These are phyloP conservation scores for Pythium insidiosum DNA, from an alignment of 352 stramenopile species.

Conservation along the genomic window DNA sequence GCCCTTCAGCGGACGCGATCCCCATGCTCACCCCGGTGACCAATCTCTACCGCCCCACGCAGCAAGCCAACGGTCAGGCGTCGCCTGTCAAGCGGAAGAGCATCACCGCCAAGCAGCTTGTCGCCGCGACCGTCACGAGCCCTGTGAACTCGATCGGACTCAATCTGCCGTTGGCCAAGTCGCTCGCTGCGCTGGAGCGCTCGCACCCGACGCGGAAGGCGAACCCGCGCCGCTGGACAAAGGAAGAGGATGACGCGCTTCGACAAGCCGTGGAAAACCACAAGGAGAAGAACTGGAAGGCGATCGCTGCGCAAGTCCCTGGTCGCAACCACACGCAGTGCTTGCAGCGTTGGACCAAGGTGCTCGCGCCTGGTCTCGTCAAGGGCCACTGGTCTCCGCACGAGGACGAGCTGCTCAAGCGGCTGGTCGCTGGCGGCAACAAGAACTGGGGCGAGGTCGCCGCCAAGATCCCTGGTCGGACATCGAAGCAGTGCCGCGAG, in stretches of 20 bases:
- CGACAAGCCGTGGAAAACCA: slow-evolving; percentile 78
- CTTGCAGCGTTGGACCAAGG: slow-evolving; percentile 89
- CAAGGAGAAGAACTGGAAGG: slow-evolving; percentile 90
- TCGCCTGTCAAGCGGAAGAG: slow-evolving; percentile 72
- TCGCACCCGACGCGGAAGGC: slow-evolving; percentile 52
- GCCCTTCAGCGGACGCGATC: not conserved
- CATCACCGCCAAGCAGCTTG: slow-evolving; percentile 67
- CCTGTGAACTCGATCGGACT: slow-evolving; percentile 5
- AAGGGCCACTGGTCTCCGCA: slow-evolving; percentile 89
- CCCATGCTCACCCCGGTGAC: slow-evolving; percentile 16
- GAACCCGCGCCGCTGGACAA: slow-evolving; percentile 78
- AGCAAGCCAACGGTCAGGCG: slow-evolving; percentile 17
- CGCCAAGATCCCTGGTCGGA: slow-evolving; percentile 76
- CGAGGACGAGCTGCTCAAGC: slow-evolving; percentile 75
- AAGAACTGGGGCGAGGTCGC: slow-evolving; percentile 88
- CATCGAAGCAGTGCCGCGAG: slow-evolving; percentile 87
- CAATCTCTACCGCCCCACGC: slow-evolving; percentile 12
- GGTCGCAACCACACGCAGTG: slow-evolving; percentile 89
- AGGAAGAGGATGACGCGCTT: slow-evolving; percentile 85
- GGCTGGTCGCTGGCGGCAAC: slow-evolving; percentile 73
- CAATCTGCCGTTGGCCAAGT: slow-evolving; percentile 19
- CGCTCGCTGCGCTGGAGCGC: slow-evolving; percentile 19
- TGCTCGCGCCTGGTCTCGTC: slow-evolving; percentile 78
- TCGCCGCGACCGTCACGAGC: slow-evolving; percentile 19
- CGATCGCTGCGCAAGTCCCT: slow-evolving; percentile 81